A percentile compares a stretch with the other conserved stretches of the same genome.
Conservation (phyloP, 73 alveolate genomes). For the Breviolum minutum region DNA sequence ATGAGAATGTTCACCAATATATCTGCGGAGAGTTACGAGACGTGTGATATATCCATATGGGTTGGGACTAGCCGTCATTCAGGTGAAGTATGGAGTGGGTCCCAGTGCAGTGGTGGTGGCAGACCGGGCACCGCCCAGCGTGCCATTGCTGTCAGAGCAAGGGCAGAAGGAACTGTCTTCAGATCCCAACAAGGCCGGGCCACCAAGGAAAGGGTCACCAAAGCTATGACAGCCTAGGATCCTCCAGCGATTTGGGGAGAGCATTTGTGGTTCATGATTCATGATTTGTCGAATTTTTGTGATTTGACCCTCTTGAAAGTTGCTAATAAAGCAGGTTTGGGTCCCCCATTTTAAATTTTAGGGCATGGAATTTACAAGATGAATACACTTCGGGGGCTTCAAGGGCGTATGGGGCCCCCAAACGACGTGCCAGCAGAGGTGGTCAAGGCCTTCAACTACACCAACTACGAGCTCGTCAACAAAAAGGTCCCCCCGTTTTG, state of each 20-base stretch:
- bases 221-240: too few species aligned
- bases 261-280: background rate
- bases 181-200: conserved; percentile 47
- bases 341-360: too few species aligned
- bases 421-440: background rate
- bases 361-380: too few species aligned
- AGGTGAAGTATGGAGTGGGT: conserved; percentile 71
- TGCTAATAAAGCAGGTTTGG: too few species aligned
- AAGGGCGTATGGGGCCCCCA: background rate
- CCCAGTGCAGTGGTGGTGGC: conserved; percentile 64
- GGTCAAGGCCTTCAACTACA: conserved; percentile 84
- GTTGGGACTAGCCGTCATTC: background rate
- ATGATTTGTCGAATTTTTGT: background rate
- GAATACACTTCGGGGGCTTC: background rate
- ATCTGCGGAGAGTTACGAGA: background rate
- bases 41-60: background rate
- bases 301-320: background rate
- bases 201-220: background rate
- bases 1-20: too few species aligned
- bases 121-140: conserved; percentile 81
- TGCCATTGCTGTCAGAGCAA: conserved; percentile 80
- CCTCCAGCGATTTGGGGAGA: background rate
- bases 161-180: conserved; percentile 71
- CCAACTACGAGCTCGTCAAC: conserved; percentile 49
- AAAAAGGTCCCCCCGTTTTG: background rate